A percentile compares a stretch with the other conserved stretches of the same genome.
Evolutionary conservation across 441 rosid species (phyloP).

Genomic region (Hura crepitans): DNA sequence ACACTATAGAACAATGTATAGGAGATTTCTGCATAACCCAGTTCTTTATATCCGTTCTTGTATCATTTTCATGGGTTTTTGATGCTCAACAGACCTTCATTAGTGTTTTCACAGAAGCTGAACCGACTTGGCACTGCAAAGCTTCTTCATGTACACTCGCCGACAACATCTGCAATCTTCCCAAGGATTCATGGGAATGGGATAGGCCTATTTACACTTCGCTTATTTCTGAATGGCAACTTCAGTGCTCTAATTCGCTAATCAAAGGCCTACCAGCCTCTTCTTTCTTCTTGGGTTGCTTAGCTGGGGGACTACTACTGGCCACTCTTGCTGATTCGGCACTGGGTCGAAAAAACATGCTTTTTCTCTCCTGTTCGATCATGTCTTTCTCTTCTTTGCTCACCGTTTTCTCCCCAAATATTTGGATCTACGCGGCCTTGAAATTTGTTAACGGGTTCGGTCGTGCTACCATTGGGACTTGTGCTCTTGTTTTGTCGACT

Average conservation of each 20-base stretch:
- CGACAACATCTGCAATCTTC: conserved; percentile 38
- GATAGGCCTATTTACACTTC: conserved; percentile 39
- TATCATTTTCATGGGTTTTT: conserved; percentile 55
- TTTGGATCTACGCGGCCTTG: conserved; percentile 59
- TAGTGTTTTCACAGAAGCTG: conserved; percentile 57
- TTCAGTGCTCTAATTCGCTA: conserved; percentile 46
- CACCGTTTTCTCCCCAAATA: conserved; percentile 47
- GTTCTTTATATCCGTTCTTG: conserved; percentile 49
- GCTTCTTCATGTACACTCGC: conserved; percentile 22
- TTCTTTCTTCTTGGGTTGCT: conserved; percentile 66
- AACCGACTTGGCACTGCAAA: conserved; percentile 62
- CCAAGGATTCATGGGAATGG: conserved; percentile 49
- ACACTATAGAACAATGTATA: conserved; percentile 41
- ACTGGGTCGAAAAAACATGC: conserved; percentile 67
- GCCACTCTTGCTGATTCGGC: conserved; percentile 65
- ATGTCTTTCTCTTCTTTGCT: conserved; percentile 51
- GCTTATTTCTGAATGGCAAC: conserved; percentile 52
- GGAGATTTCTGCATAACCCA: conserved; percentile 48
- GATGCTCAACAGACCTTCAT: conserved; percentile 77
- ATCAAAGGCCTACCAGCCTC: conserved; percentile 65
- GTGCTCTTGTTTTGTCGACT: conserved; percentile 58
- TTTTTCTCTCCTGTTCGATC: conserved; percentile 43
- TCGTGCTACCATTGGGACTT: conserved; percentile 61
- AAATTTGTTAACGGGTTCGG: conserved; percentile 59
- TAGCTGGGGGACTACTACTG: conserved; percentile 51